These are phyloP conservation scores for Poteriospumella lacustris DNA, from an alignment of 108 stramenopile genomes.

Conservation along the genomic window DNA sequence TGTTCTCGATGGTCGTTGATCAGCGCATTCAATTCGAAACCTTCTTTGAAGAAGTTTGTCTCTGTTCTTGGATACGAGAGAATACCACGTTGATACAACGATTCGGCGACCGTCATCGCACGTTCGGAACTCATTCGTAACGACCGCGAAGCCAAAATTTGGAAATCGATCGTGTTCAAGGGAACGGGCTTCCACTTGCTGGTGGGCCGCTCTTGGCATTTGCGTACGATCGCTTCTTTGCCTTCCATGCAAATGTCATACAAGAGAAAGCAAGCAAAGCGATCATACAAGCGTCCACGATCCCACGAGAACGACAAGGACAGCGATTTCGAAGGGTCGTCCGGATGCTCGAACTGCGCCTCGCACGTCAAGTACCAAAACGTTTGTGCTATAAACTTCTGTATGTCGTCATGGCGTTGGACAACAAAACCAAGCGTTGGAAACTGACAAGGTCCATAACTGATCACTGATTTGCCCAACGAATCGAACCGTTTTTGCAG, in stretches of 20 bases:
- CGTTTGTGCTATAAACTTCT: slow-evolving; percentile 83
- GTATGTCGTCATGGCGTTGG: slow-evolving; percentile 81
- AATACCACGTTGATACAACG: slow-evolving; percentile 80
- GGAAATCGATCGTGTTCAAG: slow-evolving; percentile 91
- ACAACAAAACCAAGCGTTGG: slow-evolving; percentile 94
- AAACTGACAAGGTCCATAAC: slow-evolving; percentile 94
- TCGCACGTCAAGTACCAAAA: slow-evolving; percentile 77
- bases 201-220: slow-evolving; percentile 53
- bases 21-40: slow-evolving; percentile 1
- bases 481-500: slow-evolving; percentile 83
- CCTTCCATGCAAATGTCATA: slow-evolving; percentile 80
- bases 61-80: slow-evolving; percentile 96
- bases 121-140: slow-evolving; percentile 76
- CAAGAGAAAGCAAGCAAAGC: slow-evolving; percentile 58
- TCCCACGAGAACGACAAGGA: slow-evolving; percentile 67
- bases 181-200: slow-evolving; percentile 85
- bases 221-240: slow-evolving; percentile 64
- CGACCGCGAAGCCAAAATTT: slow-evolving; percentile 82
- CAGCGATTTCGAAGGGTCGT: slow-evolving; percentile 33
- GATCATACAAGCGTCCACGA: slow-evolving; percentile 79
- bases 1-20: not conserved
- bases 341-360: slow-evolving; percentile 66
- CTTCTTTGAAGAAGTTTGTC: slow-evolving; percentile 85
- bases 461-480: slow-evolving; percentile 75
- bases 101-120: slow-evolving; percentile 90